Conservation (phyloP, 2,329 filamentous ascomycete species). For the Arthrobotrys sinensis region DNA sequence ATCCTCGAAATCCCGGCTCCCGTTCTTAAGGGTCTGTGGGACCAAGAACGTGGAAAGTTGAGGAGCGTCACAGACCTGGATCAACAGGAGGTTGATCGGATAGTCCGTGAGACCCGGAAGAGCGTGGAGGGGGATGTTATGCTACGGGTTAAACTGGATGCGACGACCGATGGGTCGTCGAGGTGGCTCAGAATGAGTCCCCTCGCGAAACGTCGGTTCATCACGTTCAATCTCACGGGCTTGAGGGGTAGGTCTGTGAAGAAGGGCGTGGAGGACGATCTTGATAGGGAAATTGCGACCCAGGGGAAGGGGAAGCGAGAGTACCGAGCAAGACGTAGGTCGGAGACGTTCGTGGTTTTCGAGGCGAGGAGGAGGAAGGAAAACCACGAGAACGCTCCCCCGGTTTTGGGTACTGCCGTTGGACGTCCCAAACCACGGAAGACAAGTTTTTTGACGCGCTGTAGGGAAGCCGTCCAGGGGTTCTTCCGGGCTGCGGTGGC, state of each 20-base stretch:
- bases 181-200: conserved; percentile 29
- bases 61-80: conserved; percentile 1
- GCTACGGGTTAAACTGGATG: conserved; percentile 5
- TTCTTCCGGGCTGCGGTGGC: conserved; percentile 24
- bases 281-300: not conserved
- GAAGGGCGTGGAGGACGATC: not conserved
- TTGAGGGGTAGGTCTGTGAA: not conserved
- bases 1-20: conserved; percentile 1
- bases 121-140: not conserved
- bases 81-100: not conserved
- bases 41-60: not conserved
- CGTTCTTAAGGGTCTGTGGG: not conserved
- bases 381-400: conserved; percentile 10
- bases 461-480: conserved; percentile 14
- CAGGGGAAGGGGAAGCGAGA: not conserved
- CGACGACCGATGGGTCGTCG: conserved; percentile 4
- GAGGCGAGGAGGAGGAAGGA: conserved; percentile 11
- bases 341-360: conserved; percentile 24
- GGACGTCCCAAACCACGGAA: conserved; percentile 9
- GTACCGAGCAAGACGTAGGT: conserved; percentile 1
- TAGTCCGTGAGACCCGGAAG: conserved; percentile 20
- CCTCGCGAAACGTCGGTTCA: not conserved
- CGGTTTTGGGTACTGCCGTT: conserved; percentile 10
- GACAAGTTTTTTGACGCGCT: conserved; percentile 10
- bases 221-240: conserved; percentile 19